Percentiles rank a stretch among this genome's conserved stretches.
These are phyloP conservation scores for Alternaria brassicae DNA, from an alignment of 2,329 filamentous ascomycete genomes.

Conservation along the genomic window DNA sequence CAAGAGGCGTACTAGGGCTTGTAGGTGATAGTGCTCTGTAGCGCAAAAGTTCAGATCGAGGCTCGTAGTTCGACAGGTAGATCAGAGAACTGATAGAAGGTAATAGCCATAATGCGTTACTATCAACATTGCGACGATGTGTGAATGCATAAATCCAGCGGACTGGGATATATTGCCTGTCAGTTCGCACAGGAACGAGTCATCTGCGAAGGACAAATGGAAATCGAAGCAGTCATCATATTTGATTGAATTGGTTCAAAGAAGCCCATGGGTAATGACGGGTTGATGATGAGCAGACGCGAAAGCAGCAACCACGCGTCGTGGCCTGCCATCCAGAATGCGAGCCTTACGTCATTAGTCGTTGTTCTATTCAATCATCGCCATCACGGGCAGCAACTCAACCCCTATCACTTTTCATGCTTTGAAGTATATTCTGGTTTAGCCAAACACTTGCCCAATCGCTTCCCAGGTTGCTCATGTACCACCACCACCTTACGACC, in stretches of 20 bases:
- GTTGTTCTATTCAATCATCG: neutral
- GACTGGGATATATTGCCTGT: neutral
- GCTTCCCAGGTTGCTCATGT: neutral
- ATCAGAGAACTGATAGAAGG: neutral
- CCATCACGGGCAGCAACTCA: neutral
- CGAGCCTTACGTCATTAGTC: neutral
- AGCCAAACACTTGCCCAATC: neutral
- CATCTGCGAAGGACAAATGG: neutral
- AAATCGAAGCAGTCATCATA: neutral
- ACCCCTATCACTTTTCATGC: neutral
- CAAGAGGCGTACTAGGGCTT: neutral
- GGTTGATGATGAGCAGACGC: neutral
- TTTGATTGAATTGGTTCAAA: neutral
- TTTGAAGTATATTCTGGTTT: neutral
- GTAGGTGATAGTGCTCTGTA: neutral
- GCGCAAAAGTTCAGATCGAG: neutral
- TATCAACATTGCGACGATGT: neutral
- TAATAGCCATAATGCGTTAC: neutral
- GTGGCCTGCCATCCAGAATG: neutral
- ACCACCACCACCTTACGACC: neutral
- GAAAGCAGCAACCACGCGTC: neutral
- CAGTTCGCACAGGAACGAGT: neutral
- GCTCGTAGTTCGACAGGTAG: constrained; percentile 12
- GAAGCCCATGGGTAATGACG: neutral
- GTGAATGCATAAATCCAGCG: neutral